Evolutionary conservation across 139 green algal species (phyloP).

Genomic region (Axilococcus clingmanii): DNA sequence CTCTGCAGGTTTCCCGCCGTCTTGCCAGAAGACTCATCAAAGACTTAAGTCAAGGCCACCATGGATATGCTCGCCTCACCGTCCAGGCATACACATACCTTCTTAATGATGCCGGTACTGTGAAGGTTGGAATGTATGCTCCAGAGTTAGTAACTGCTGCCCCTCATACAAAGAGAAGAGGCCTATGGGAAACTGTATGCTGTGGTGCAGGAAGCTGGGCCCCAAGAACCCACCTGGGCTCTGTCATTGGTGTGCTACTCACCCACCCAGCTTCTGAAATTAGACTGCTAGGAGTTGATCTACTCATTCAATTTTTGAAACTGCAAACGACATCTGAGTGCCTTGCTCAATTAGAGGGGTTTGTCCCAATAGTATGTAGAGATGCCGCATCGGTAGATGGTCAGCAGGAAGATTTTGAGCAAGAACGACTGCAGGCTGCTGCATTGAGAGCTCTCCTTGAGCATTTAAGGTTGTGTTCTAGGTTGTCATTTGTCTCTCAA

Average conservation of each 20-base stretch:
- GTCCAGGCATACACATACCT: slow-evolving; percentile 30
- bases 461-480: slow-evolving; percentile 25
- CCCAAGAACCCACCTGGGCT: slow-evolving; percentile 25
- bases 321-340: slow-evolving; percentile 30
- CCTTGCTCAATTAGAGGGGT: slow-evolving; percentile 23
- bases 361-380: slow-evolving; percentile 30
- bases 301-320: slow-evolving; percentile 13
- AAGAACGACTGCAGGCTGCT: background rate
- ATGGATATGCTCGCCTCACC: slow-evolving; percentile 34
- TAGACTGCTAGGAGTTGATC: slow-evolving; percentile 18
- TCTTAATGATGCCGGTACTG: slow-evolving; percentile 4
- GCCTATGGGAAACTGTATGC: background rate
- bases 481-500: slow-evolving; percentile 21
- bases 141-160: slow-evolving; percentile 38
- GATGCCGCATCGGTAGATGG: background rate
- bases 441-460: slow-evolving; percentile 19
- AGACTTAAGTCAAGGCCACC: slow-evolving; percentile 19
- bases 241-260: slow-evolving; percentile 30
- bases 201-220: background rate
- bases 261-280: slow-evolving; percentile 5
- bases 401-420: background rate
- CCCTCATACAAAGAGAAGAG: background rate
- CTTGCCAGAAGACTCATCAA: slow-evolving; percentile 28
- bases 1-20: slow-evolving; percentile 35
- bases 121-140: slow-evolving; percentile 23